Percentiles rank a stretch among this genome's conserved stretches.
These are phyloP conservation scores for Tylopilus sp. DNA, from an alignment of 768 basidiomycete genomes.

Conservation along the genomic window DNA sequence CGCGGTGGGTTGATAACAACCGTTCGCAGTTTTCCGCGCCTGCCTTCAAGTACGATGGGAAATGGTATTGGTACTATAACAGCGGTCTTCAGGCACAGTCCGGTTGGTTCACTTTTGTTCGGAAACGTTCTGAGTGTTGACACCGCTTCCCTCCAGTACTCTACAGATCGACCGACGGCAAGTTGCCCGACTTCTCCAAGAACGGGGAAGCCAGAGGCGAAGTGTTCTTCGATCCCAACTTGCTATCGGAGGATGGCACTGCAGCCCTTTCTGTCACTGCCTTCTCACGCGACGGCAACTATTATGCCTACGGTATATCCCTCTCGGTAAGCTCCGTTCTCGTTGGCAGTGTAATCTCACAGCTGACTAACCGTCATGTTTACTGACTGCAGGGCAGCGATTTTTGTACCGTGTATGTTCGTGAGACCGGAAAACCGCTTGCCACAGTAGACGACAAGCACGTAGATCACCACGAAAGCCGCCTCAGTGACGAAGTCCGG, in stretches of 20 bases:
- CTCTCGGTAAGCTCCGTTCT: constrained; percentile 48
- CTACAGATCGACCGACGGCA: constrained; percentile 53
- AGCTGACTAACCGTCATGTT: background rate
- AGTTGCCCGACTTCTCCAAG: constrained; percentile 52
- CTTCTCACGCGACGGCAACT: constrained; percentile 65
- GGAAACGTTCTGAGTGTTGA: background rate
- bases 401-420: constrained; percentile 64
- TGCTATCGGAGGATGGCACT: constrained; percentile 70
- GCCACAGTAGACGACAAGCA: constrained; percentile 35
- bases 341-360: background rate
- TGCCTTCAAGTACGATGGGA: constrained; percentile 54
- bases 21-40: constrained; percentile 59
- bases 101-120: constrained; percentile 20
- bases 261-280: constrained; percentile 55
- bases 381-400: constrained; percentile 59
- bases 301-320: constrained; percentile 75
- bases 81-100: constrained; percentile 72
- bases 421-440: constrained; percentile 59
- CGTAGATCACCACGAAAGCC: constrained; percentile 44
- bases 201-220: constrained; percentile 50
- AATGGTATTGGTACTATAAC: constrained; percentile 83
- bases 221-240: constrained; percentile 80
- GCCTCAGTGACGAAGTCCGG: constrained; percentile 63
- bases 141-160: constrained; percentile 39
- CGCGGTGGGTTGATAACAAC: no score